Evolutionary conservation across 441 rosid genomes (phyloP), one percentile per base, ranked within the genome.

Genomic region (Adansonia madagascariensis): DNA sequence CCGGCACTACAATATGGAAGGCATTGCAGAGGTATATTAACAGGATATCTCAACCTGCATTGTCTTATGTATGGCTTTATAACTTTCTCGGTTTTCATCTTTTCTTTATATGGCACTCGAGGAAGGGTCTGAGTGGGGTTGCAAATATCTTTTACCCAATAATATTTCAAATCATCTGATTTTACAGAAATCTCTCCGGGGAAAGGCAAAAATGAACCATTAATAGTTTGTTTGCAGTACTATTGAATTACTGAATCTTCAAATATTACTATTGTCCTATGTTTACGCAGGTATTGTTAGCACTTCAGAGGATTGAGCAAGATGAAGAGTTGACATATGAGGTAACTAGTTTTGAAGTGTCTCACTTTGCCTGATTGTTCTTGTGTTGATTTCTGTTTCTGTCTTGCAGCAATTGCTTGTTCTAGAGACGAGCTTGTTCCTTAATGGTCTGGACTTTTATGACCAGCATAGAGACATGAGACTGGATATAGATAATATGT

Each of bases 301-400:
- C 98, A 71, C 94, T 96, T 64, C 95, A 93, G 84, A 94, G 96
- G 84, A 88, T 94, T 83, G 98, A 91, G 78, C 95, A 84, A 78
- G 97, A 94, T 80, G 97, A 90, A 70, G 98, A 87, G 74, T 79
- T 91, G 47, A 80, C 92, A 27, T 92, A 92, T 84, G 99, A 92
- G 98, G 98, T 90, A 79, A 69, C 71, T 74, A 75, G 46, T 57
- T 67, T 74, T 82, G 18, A 62, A 15, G 56, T 78, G 68, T 71
- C n/a, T 53, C 17, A 14, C 44, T 44, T 65, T 73, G 39, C 63
- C 55, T 74, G 56, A 60, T 9, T 60, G 72, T 73, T 62, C 57
- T 35, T n/a, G 44, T 66, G 75, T 79, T 78, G 75, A 71, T 44
- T 1, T 1, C 1, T 70, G 53, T 35, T 67, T 74, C 55, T 79